Base-by-base conservation (phyloP, 139 green algal genomes). In the Diplosphaera chodatii region DNA sequence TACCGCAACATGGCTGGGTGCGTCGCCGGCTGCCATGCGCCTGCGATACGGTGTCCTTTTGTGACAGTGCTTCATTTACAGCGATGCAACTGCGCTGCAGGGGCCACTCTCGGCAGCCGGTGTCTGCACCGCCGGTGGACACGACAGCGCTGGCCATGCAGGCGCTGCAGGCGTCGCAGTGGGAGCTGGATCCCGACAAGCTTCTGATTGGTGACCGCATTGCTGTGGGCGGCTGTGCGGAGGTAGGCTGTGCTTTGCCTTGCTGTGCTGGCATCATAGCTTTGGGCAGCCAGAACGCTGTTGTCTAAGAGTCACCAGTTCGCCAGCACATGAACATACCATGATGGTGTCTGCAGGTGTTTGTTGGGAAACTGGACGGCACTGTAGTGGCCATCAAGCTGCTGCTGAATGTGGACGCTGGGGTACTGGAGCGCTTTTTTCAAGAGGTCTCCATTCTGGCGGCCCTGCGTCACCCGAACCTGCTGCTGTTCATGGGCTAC, bases 401-500 rank as follows among this genome's bases (percentile, higher is more conserved):
- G 25, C 62, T 74, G n/a, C 33, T 68, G 21, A 37, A 29, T 5
- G 28, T 34, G n/a, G 48, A 59, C 48, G 48, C 48, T 21, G 66
- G 31, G 48, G 28, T 48, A 1, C 41, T 56, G 67, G 33, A 72
- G 34, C 30, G 68, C 8, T 75, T 75, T 25, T 34, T 29, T 20
- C 37, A 63, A 20, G 70, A 75, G 28, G 56, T 75, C 30, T 22
- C 20, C n/a, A 21, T 75, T 8, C 29, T 75, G 55, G 55, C 31
- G 8, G 25, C 29, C 15, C 41, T 74, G 41, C 59, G 69, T 1
- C 69, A 74, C 69, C 69, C 69, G 23, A 74, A 74, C 69, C 25
- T 74, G 23, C 22, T 74, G 3, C 69, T 74, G 1, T 74, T 74
- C 48, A 74, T 74, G 69, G 41, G 41, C 23, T 74, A 68, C 48